A percentile compares a stretch with the other conserved stretches of the same genome.
These are phyloP conservation scores for Metschnikowia kofuensis DNA, from an alignment of 805 yeast genomes.

Conservation along the genomic window DNA sequence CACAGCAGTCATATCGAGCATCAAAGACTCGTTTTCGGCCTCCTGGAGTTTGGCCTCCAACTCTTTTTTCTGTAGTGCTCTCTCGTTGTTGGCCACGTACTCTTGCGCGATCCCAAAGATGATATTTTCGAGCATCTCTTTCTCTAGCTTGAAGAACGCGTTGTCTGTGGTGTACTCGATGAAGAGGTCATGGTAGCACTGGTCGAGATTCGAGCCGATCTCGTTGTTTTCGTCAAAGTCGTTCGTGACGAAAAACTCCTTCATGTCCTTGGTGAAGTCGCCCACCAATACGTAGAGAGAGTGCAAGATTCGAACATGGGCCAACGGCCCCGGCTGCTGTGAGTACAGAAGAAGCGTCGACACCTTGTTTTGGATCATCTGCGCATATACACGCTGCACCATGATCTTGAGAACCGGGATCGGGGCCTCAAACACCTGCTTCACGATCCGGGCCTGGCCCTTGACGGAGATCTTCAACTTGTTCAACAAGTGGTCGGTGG, in stretches of 20 bases:
- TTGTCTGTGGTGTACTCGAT: conserved; percentile 63
- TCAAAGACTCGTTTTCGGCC: conserved; percentile 24
- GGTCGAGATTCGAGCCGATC: conserved; percentile 57
- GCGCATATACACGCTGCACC: conserved; percentile 73
- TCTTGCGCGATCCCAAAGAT: conserved; percentile 44
- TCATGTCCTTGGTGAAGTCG: conserved; percentile 61
- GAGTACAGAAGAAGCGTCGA: conserved; percentile 62
- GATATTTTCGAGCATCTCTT: conserved; percentile 58
- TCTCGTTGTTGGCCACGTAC: conserved; percentile 40
- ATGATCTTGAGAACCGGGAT: conserved; percentile 66
- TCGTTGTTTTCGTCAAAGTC: conserved; percentile 48
- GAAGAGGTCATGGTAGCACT: conserved; percentile 69
- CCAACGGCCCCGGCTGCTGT: conserved; percentile 57
- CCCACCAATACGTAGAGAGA: conserved; percentile 58
- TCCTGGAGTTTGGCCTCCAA: conserved; percentile 36
- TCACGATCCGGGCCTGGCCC: conserved; percentile 70
- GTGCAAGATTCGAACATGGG: conserved; percentile 75
- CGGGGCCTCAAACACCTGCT: conserved; percentile 70
- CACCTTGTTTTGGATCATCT: conserved; percentile 57
- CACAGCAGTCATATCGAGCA: conserved; percentile 20
- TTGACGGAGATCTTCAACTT: conserved; percentile 55
- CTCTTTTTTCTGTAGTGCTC: conserved; percentile 32
- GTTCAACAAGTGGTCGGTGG: conserved; percentile 51
- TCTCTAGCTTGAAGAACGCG: conserved; percentile 69
- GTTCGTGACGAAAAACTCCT: conserved; percentile 51